Evolutionary conservation across 2,329 filamentous ascomycete species (phyloP).

Genomic region (Colletotrichum tamarilloi): DNA sequence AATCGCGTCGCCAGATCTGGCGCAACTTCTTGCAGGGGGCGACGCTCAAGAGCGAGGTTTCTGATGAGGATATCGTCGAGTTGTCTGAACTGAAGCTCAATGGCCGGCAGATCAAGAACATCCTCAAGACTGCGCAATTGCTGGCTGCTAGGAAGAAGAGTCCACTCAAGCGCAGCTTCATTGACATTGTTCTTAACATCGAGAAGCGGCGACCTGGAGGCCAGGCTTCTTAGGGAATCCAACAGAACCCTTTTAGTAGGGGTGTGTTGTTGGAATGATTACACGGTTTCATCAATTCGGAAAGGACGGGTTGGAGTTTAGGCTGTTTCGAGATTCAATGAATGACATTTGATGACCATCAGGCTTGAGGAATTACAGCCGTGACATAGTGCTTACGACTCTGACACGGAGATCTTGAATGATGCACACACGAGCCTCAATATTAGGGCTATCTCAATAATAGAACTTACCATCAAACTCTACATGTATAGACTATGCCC

Average conservation of each 20-base stretch:
- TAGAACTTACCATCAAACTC: no score
- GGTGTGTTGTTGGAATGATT: neutral
- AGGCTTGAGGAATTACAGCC: neutral
- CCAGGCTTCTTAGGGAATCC: neutral
- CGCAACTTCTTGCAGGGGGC: constrained; percentile 50
- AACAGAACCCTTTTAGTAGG: no score
- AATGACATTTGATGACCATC: neutral
- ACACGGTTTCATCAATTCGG: neutral
- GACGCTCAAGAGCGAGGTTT: constrained; percentile 42
- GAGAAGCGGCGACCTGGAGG: constrained; percentile 26
- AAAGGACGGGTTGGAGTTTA: neutral
- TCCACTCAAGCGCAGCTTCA: constrained; percentile 30
- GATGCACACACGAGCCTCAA: no score
- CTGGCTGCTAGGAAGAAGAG: constrained; percentile 57
- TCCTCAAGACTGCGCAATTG: constrained; percentile 52
- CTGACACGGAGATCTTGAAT: neutral
- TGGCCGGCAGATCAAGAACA: constrained; percentile 61
- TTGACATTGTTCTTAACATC: constrained; percentile 31
- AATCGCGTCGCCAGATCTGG: constrained; percentile 52
- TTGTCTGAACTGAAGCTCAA: constrained; percentile 54
- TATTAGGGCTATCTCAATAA: neutral
- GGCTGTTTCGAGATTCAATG: neutral
- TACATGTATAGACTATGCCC: no score
- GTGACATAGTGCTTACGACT: neutral
- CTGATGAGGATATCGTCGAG: constrained; percentile 43